These are phyloP conservation scores for Xanthoconium stramineum DNA, from an alignment of 768 basidiomycete species.

Conservation along the genomic window DNA sequence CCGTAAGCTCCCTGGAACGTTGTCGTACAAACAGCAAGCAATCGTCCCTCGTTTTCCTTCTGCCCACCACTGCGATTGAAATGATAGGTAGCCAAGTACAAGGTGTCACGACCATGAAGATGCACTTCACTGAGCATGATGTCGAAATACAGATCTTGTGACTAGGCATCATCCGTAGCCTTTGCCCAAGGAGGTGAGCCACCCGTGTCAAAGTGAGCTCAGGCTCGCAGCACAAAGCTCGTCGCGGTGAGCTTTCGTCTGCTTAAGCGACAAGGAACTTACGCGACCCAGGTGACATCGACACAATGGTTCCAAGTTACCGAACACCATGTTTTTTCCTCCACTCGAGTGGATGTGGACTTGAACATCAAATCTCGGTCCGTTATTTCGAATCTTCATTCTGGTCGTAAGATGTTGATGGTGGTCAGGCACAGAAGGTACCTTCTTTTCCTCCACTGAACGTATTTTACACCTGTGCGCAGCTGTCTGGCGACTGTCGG, in stretches of 20 bases:
- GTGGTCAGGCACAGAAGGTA: not conserved
- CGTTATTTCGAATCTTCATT: no score
- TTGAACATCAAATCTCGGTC: not conserved
- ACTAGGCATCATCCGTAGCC: not conserved
- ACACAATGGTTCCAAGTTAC: not conserved
- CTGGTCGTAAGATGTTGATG: no score
- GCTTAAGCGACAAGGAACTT: not conserved
- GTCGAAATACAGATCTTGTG: not conserved
- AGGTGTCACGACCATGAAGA: not conserved
- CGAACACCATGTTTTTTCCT: not conserved
- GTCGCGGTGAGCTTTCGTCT: not conserved
- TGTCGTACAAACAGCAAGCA: no score
- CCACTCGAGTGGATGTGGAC: not conserved
- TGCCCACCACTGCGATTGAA: not conserved
- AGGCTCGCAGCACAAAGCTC: not conserved
- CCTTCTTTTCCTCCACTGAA: not conserved
- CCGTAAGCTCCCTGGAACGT: no score
- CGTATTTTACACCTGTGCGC: no score
- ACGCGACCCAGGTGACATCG: not conserved
- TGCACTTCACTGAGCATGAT: not conserved
- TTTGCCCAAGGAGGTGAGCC: not conserved
- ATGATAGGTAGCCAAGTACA: not conserved
- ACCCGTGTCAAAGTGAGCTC: not conserved
- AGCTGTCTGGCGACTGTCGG: not conserved
- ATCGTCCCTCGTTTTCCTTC: no score